Base-by-base conservation (phyloP, 176 grass and related monocot genomes). In the Saccharum spontaneum region DNA sequence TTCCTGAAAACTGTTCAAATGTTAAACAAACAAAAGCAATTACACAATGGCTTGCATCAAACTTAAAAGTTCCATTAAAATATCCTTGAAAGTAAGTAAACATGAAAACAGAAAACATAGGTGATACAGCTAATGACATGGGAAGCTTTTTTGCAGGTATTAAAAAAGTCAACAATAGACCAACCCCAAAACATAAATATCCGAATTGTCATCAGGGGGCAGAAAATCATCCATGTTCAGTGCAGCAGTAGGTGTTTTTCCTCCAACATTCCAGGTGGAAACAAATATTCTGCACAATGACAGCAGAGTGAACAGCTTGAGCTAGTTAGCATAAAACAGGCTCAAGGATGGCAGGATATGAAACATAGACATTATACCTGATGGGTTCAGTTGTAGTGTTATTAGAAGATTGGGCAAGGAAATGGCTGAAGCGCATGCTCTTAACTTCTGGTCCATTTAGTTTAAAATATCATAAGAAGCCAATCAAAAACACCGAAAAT, bases 151-250 rank as follows among this genome's bases (percentile, higher is more conserved):
- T 30, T 18, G 2, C 50, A 62, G 30, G 5, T 71, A 54, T 46
- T 66, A 23, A 44, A 37, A 38, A 28, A 28, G 1, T 33, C 59
- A 9, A 52, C 7, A 69, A 59, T 69, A 90, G 52, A 73, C 82
- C 38, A 88, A 95, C 95, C 95, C 95, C 67, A 98, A 85, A 84
- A 98, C 90, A 91, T 98, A 98, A 79, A 98, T 91, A 83, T 98
- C 95, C 61, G 87, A 91, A 84, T 90, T 80, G 62, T 95, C 92
- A 75, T 94, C 79, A 24, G 82, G 71, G 12, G 90, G 91, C 69
- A 98, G 87, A 86, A 93, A 95, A 43, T 95, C 95, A 63, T 88
- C 86, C 36, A 90, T 63, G 85, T 92, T 89, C 76, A 98, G 63
- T 50, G 83, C 89, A 89, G 88, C 73, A 79, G 80, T 73, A 64